Conservation (phyloP, 441 rosid species). For the Geranium incanum region DNA sequence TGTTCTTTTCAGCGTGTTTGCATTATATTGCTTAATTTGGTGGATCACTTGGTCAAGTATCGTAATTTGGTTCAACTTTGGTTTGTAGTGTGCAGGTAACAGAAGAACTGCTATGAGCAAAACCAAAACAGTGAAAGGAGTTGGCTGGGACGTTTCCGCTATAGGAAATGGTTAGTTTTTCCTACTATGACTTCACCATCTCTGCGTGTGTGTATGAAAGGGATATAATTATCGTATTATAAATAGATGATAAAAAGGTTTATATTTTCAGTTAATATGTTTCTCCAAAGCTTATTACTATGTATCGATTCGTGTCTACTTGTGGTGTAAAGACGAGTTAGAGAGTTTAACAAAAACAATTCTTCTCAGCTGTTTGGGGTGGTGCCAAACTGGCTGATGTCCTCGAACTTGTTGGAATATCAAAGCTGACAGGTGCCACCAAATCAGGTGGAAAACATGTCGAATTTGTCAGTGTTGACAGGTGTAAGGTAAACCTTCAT, state of each 20-base stretch:
- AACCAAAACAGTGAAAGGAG: slow-evolving; percentile 66
- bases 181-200: not conserved
- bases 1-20: not conserved
- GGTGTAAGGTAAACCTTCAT: slow-evolving; percentile 21
- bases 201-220: not conserved
- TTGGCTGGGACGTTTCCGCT: slow-evolving; percentile 96
- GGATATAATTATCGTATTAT: not conserved
- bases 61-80: slow-evolving; percentile 17
- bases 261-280: not conserved
- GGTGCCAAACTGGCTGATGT: slow-evolving; percentile 31
- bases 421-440: slow-evolving; percentile 23
- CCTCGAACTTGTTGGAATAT: slow-evolving; percentile 26
- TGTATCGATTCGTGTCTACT: not conserved
- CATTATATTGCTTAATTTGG: not conserved
- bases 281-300: not conserved
- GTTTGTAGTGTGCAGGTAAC: slow-evolving; percentile 91
- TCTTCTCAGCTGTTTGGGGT: slow-evolving; percentile 26
- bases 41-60: not conserved
- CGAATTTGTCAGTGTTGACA: slow-evolving; percentile 29
- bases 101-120: slow-evolving; percentile 98
- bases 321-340: not conserved
- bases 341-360: not conserved
- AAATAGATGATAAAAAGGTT: not conserved
- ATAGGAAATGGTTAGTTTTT: slow-evolving; percentile 70
- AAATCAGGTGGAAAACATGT: slow-evolving; percentile 27